Base-by-base conservation (phyloP, 768 basidiomycete genomes). In the Tylopilus balloui region DNA sequence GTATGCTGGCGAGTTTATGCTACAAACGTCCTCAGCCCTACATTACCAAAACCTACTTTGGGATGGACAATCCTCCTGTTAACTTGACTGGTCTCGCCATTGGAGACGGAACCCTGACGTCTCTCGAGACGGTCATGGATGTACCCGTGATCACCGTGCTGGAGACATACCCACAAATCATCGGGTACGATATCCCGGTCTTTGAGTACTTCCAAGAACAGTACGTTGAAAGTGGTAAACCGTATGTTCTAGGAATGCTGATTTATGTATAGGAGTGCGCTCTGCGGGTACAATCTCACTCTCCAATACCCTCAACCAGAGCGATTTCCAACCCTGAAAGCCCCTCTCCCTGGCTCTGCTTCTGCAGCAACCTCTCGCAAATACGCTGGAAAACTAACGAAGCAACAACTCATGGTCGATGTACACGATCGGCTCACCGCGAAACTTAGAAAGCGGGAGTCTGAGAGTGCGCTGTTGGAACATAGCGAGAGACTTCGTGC, bases 161-260 rank as follows among this genome's bases (percentile, higher is more conserved):
- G n/a, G 78, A 83, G 64, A 86, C 86, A 7, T 84, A 82, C 61
- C 86, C 86, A 7, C 86, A 87, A 59, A 66, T 88, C 35, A 85
- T 88, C 42, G 81, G 78, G 29, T 88, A 88, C 56, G 80, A 88
- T 55, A 67, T 70, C n/a, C 74, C 76, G 8, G 81, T 84, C 1
- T 85, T 77, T 61, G 73, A 80, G 50, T 84, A 83, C 58, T 87
- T 87, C 68, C 72, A 76, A 56, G 72, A 78, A 55, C 83, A 85
- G 84, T 85, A 53, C 48, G 82, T 69, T 19, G 13, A 42, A 39
- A 6, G 8, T 3, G 19, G 17, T n/a, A 23, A 13, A 3, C 7
- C 21, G 35, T 37, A 11, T 13, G 24, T 29, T 39, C 9, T 19
- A 27, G 12, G 12, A 20, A 20, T 50, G 25, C 38, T 56, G 6